These are phyloP conservation scores for Strombidium stylifer DNA, from an alignment of 73 alveolate genomes.

Conservation along the genomic window DNA sequence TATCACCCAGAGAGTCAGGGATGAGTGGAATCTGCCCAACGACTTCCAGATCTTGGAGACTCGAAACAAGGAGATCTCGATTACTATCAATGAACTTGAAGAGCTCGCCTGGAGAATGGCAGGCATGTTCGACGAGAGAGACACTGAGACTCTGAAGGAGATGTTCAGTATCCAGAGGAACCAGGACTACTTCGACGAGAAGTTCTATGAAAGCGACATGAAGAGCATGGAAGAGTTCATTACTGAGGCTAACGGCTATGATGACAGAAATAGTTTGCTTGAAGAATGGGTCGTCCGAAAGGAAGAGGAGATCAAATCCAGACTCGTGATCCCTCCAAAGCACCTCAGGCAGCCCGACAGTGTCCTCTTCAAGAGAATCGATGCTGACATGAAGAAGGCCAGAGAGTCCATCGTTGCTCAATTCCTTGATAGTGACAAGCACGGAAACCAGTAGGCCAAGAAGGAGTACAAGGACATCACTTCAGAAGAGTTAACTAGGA, in stretches of 20 bases:
- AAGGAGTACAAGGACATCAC: slow-evolving; percentile 30
- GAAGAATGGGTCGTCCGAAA: slow-evolving; percentile 46
- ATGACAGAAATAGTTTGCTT: slow-evolving; percentile 28
- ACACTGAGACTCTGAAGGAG: slow-evolving; percentile 6
- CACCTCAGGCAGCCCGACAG: slow-evolving; percentile 18
- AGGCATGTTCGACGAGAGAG: slow-evolving; percentile 42
- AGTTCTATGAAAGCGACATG: slow-evolving; percentile 21
- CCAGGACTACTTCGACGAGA: slow-evolving; percentile 22
- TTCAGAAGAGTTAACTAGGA: slow-evolving; percentile 8
- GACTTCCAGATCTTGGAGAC: slow-evolving; percentile 43
- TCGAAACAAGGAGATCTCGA: slow-evolving; percentile 47
- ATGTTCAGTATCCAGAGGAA: slow-evolving; percentile 38
- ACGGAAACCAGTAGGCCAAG: slow-evolving; percentile 5
- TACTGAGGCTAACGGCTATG: slow-evolving; percentile 25
- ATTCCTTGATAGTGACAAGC: slow-evolving; percentile 10
- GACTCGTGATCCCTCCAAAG: slow-evolving; percentile 37
- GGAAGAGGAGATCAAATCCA: slow-evolving; percentile 39
- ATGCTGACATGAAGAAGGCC: slow-evolving; percentile 3
- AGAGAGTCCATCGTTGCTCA: slow-evolving; percentile 7
- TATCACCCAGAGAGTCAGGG: slow-evolving; percentile 3
- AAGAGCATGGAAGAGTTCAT: slow-evolving; percentile 13
- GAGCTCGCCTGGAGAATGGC: slow-evolving; percentile 52
- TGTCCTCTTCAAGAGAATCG: not conserved
- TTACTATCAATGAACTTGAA: slow-evolving; percentile 39
- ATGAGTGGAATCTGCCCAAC: slow-evolving; percentile 48